Percentiles rank a stretch among this genome's conserved stretches.
phyloP scores from a whole-genome alignment of 2,329 filamentous ascomycete species.

The Cryphonectria carpinicola region DNA sequence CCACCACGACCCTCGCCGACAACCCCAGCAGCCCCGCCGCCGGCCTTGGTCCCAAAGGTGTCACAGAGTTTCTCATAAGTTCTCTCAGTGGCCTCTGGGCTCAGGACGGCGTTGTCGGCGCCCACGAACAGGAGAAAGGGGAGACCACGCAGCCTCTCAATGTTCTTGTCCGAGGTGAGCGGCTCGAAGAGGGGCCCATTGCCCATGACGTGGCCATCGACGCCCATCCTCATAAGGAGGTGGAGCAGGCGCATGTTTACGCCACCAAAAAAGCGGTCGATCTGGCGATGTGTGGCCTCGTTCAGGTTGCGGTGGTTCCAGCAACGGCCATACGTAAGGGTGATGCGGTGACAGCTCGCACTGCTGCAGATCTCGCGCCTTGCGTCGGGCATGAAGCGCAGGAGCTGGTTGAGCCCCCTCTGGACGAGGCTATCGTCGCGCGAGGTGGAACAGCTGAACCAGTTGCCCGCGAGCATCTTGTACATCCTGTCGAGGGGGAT shows the following conservation, averaged over 20 bases:
- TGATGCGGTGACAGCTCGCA: conserved; percentile 63
- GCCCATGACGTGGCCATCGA: conserved; percentile 52
- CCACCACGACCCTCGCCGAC: conserved; percentile 31
- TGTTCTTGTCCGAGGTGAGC: conserved; percentile 54
- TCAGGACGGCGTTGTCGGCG: conserved; percentile 60
- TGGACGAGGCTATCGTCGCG: conserved; percentile 54
- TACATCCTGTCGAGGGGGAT: conserved; percentile 56
- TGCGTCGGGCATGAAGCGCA: conserved; percentile 61
- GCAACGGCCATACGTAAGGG: conserved; percentile 63
- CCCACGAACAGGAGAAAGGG: conserved; percentile 62
- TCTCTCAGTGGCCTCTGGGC: conserved; percentile 55
- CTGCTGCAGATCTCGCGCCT: conserved; percentile 63
- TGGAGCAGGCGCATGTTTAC: conserved; percentile 62
- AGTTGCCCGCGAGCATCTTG: conserved; percentile 50
- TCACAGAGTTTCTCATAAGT: conserved; percentile 58
- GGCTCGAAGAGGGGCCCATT: conserved; percentile 53
- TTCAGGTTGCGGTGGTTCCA: conserved; percentile 70
- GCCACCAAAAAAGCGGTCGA: conserved; percentile 65
- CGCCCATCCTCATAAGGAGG: conserved; percentile 61
- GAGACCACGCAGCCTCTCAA: conserved; percentile 54
- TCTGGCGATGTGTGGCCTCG: conserved; percentile 65
- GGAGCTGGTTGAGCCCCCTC: conserved; percentile 55
- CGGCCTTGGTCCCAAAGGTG: conserved; percentile 48
- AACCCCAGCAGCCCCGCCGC: conserved; percentile 23
- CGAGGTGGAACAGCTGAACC: conserved; percentile 58